A percentile compares a stretch with the other conserved stretches of the same genome.
Conservation (phyloP, 1,284 basidiomycete genomes). For the Leccinum pachyderme region DNA sequence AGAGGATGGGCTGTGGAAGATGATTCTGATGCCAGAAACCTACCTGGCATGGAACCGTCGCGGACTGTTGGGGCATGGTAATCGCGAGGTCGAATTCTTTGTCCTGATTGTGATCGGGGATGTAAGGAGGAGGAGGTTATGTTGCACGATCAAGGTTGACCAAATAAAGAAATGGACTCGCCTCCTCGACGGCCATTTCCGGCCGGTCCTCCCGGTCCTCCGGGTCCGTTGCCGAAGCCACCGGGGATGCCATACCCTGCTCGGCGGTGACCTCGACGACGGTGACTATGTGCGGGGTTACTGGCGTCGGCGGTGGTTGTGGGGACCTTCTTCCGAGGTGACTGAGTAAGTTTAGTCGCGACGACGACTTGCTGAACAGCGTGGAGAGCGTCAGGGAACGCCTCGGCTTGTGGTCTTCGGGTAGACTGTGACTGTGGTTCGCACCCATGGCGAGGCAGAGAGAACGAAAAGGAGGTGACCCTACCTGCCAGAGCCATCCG, state of each 20-base stretch:
- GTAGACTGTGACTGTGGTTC: conserved; percentile 25
- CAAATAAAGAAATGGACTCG: conserved; percentile 4
- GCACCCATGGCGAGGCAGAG: conserved; percentile 21
- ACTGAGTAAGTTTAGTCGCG: conserved; percentile 28
- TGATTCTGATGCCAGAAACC: conserved; percentile 13
- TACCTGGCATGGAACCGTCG: conserved; percentile 66
- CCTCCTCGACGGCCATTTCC: conserved; percentile 24
- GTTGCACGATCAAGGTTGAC: conserved; percentile 12
- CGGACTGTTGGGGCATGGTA: conserved; percentile 30
- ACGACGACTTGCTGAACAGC: conserved; percentile 27
- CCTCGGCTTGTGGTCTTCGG: conserved; percentile 25
- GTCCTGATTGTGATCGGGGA: conserved; percentile 14
- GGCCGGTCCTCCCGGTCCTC: conserved; percentile 30
- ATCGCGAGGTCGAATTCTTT: conserved; percentile 7
- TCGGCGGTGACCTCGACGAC: conserved; percentile 12
- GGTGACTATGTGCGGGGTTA: conserved; percentile 13
- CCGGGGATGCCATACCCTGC: conserved; percentile 25
- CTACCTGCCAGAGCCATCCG: conserved; percentile 3
- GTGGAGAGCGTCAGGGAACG: conserved; percentile 27
- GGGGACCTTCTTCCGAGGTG: conserved; percentile 29
- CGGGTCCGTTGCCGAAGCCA: conserved; percentile 16
- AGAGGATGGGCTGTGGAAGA: not conserved
- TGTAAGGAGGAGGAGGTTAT: conserved; percentile 12
- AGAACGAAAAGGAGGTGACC: conserved; percentile 11
- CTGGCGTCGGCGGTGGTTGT: conserved; percentile 29